Evolutionary conservation across 2,329 filamentous ascomycete species (phyloP), one percentile per base, ranked within the genome.

Genomic region (Gaeumannomyces sp.): DNA sequence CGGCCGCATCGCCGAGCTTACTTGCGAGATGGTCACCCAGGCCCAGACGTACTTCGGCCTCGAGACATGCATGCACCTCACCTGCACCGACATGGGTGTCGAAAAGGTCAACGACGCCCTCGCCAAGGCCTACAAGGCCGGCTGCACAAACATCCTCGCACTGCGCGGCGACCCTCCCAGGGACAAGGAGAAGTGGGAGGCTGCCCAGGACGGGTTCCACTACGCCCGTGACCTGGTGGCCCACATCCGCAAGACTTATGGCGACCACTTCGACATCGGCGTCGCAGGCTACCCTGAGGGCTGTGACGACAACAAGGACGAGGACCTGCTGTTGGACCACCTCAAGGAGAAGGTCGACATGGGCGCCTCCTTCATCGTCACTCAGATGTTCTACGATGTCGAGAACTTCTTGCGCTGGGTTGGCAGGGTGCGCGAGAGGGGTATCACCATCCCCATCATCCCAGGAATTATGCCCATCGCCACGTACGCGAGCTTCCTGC

Each of bases 311-410:
- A 93, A 97, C 75, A 87, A 91, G 71, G 88, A 97, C 72, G 89
- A 92, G 64, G 93, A 97, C 60, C 78, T 86, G 66, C 83, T 99
- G 72, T 86, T 99, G 68, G 89, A 95, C 69, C 95, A 98, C 76
- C 79, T 99, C 73, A 98, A 98, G 80, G 91, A 98, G 77, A 99
- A 99, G 81, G 89, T 98, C 45, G 95, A 99, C 74, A 91, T 92
- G 66, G 95, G 95, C 63, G 93, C 90, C 67, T 89, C 90, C 8
- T 99, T 98, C 75, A 91, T 99, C 68, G 91, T 99, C 64, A 98
- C 95, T 0, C 95, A 99, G 79, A 99, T 99, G 95, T 98, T 98
- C 79, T 99, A 99, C 81, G 94, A 99, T 73, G 93, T 87, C 62
- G 94, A 99, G 73, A 94, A 95, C 74, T 99, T 99, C 78, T 78